phyloP scores from a whole-genome alignment of 1,139 yeast species.

The Insectozyma bohioensis region DNA sequence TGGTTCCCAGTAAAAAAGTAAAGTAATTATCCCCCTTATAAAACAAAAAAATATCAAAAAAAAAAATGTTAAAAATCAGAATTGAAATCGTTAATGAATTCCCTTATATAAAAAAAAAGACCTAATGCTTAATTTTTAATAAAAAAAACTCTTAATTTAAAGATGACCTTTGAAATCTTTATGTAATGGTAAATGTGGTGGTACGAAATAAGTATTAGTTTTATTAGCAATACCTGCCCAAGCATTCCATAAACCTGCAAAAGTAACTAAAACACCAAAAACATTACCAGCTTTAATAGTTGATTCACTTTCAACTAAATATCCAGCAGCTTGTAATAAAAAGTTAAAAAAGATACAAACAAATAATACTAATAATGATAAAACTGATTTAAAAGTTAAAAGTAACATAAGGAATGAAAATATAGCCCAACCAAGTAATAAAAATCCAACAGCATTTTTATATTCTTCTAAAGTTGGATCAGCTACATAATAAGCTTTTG shows the following conservation, averaged over 20 bases:
- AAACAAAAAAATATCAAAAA: no score
- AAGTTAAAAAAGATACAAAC: conserved; percentile 33
- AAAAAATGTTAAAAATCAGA: no score
- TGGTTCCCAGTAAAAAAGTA: conserved; percentile 1
- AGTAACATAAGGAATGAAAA: conserved; percentile 36
- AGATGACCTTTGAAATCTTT: no score
- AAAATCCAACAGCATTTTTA: conserved; percentile 36
- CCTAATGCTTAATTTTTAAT: no score
- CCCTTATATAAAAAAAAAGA: no score
- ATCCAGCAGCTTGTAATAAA: conserved; percentile 35
- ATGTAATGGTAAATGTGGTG: neutral
- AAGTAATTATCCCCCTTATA: neutral
- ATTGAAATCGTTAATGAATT: no score
- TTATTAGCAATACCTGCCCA: conserved; percentile 71
- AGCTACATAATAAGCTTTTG: conserved; percentile 45
- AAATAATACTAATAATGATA: conserved; percentile 30
- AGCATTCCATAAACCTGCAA: conserved; percentile 32
- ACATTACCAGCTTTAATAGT: conserved; percentile 66
- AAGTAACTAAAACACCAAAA: conserved; percentile 59
- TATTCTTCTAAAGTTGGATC: conserved; percentile 26
- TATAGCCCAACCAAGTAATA: conserved; percentile 40
- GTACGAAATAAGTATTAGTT: conserved; percentile 52
- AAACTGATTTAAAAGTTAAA: conserved; percentile 39
- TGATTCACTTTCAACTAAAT: conserved; percentile 28
- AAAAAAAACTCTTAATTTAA: no score